Evolutionary conservation across 306 rosid species (phyloP).

Genomic region (Castanopsis chinensis): DNA sequence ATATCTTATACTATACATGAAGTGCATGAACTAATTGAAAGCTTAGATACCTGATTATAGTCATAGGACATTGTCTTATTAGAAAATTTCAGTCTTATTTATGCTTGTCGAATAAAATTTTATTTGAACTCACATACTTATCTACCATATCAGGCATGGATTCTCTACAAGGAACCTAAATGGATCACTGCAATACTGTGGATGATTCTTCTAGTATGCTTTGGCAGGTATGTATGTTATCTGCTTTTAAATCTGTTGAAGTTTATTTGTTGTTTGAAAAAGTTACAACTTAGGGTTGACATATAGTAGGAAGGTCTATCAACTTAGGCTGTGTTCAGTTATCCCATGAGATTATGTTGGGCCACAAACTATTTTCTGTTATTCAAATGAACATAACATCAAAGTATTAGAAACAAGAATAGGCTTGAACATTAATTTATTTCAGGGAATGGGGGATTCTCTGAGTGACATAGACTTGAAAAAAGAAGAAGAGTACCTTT

Average conservation of each 20-base stretch:
- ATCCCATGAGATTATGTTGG: neutral
- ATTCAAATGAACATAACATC: neutral
- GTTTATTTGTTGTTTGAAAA: neutral
- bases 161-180: constrained; percentile 70
- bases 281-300: neutral
- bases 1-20: no score
- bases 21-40: neutral
- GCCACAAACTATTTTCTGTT: neutral
- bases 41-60: neutral
- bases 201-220: constrained; percentile 57
- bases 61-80: neutral
- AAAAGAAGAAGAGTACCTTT: neutral
- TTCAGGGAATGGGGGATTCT: no score
- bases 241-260: neutral
- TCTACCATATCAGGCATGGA: constrained; percentile 59
- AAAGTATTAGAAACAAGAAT: neutral
- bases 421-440: no score
- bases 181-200: constrained; percentile 60
- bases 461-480: no score
- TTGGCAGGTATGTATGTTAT: constrained; percentile 60
- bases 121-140: constrained; percentile 10
- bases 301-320: neutral
- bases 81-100: neutral
- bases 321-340: neutral
- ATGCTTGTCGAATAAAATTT: constrained; percentile 19